Evolutionary conservation across 139 green algal species (phyloP), one percentile per base, ranked within the genome.

Genomic region (Tetradesmus obliquus): DNA sequence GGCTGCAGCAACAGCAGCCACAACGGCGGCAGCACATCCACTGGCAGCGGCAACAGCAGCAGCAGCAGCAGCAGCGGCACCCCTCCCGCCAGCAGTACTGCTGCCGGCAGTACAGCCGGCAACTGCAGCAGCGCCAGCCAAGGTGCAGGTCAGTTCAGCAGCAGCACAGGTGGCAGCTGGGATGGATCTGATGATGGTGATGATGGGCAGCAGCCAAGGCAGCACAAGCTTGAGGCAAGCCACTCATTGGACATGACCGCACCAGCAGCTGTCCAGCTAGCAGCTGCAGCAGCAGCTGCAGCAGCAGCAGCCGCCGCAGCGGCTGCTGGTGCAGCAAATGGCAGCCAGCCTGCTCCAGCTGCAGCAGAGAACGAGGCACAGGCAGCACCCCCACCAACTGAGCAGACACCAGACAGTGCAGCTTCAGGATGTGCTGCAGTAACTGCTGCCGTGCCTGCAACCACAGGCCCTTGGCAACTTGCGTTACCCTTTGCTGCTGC

Each of bases 401-500:
- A 19, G 45, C 81, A 86, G 19, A 17, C 72, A 76, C 7, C 54
- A 60, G 62, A n/a, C 62, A 32, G 19, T 76, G 85, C 85, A 82
- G 85, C 85, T 66, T 3, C 82, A 87, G 55, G 15, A 72, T 20
- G 0, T 72, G 82, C 55, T n/a, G 53, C 82, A 55, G 51, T 1
- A 62, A 3, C 80, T 53, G 45, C 15, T 58, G 51, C 80, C 22
- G 45, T 10, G 9, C 45, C 45, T 58, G 80, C 80, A 24, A 55
- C 57, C 2, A 72, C 71, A 74, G 86, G 86, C 20, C 69, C 71
- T 3, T 83, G 86, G 86, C 58, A 51, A 20, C 71, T 84, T 3
- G 51, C 86, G 53, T 72, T 71, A 17, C 71, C 86, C n/a, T 83
- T 84, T 74, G 86, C 71, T 60, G 86, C 86, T 71, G 86, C 76